Percentiles rank a stretch among this genome's conserved stretches.
phyloP scores from a whole-genome alignment of 2,329 filamentous ascomycete genomes.

The Davidsoniella neocaledoniae region DNA sequence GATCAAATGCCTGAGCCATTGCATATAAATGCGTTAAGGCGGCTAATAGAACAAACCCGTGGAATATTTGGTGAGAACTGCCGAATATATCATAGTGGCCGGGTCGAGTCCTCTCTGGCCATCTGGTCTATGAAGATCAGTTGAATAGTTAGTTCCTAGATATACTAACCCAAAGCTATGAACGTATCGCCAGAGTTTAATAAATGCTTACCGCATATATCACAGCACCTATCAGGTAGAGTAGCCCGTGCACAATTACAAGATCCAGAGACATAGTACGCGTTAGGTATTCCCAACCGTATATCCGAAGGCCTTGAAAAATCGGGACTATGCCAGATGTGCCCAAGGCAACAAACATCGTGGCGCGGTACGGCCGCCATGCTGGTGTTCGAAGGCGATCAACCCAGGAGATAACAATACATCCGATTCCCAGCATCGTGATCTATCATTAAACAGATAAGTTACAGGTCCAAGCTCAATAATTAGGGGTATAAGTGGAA shows the following conservation, averaged over 20 bases:
- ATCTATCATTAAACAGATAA: constrained; percentile 37
- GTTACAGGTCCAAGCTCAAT: neutral
- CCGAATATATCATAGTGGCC: constrained; percentile 81
- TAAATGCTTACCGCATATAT: constrained; percentile 57
- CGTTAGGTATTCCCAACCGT: constrained; percentile 49
- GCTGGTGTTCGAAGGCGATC: constrained; percentile 69
- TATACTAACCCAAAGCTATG: no score
- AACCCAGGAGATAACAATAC: constrained; percentile 58
- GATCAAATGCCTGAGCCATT: constrained; percentile 71
- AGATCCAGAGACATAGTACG: constrained; percentile 64
- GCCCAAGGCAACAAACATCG: constrained; percentile 81
- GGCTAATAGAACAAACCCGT: constrained; percentile 71
- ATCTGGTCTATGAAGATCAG: constrained; percentile 37
- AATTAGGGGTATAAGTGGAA: neutral
- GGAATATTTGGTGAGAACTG: constrained; percentile 91
- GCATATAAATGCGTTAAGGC: constrained; percentile 68
- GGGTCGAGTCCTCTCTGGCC: constrained; percentile 67
- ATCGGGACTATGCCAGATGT: constrained; percentile 71
- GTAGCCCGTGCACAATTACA: constrained; percentile 59
- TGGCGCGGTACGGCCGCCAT: constrained; percentile 70
- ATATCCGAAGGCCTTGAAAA: constrained; percentile 53
- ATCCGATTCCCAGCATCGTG: constrained; percentile 57
- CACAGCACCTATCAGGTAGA: constrained; percentile 75
- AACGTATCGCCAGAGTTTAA: neutral
- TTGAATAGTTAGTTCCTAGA: neutral